Evolutionary conservation across 345 rosid genomes (phyloP).

Genomic region (Pistacia vera): DNA sequence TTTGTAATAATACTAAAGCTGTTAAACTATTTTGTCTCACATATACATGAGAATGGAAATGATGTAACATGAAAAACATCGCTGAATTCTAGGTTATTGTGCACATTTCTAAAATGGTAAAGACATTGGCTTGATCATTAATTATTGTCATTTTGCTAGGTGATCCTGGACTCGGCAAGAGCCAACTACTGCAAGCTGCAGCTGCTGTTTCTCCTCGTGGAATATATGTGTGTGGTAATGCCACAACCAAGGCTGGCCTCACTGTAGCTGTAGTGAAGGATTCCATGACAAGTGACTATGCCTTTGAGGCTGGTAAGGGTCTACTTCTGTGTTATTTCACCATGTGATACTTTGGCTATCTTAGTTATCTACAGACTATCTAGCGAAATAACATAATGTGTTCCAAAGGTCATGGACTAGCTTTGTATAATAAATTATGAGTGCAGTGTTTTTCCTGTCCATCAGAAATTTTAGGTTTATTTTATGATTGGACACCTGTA

Average conservation of each 20-base stretch:
- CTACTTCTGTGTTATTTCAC: constrained; percentile 18
- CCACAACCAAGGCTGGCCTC: constrained; percentile 89
- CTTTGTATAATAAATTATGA: not conserved
- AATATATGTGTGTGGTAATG: constrained; percentile 97
- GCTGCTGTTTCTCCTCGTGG: constrained; percentile 95
- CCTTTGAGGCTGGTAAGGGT: constrained; percentile 91
- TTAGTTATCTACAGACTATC: not conserved
- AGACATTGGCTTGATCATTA: constrained; percentile 12
- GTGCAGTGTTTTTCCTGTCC: not conserved
- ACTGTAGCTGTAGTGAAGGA: constrained; percentile 98
- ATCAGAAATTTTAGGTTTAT: not conserved
- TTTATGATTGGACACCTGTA: not conserved
- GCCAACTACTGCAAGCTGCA: constrained; percentile 97
- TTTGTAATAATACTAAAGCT: not conserved
- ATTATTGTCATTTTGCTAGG: constrained; percentile 48
- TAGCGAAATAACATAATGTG: not conserved
- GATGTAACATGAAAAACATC: not conserved
- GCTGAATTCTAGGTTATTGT: not conserved
- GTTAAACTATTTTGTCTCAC: not conserved
- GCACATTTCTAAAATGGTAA: constrained; percentile 5
- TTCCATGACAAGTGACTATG: constrained; percentile 85
- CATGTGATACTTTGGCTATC: not conserved
- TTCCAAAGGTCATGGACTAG: not conserved
- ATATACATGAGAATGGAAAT: not conserved
- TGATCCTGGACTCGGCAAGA: constrained; percentile 99